Evolutionary conservation across 108 stramenopile species (phyloP).

Genomic region (Fragilaria crotonensis): DNA sequence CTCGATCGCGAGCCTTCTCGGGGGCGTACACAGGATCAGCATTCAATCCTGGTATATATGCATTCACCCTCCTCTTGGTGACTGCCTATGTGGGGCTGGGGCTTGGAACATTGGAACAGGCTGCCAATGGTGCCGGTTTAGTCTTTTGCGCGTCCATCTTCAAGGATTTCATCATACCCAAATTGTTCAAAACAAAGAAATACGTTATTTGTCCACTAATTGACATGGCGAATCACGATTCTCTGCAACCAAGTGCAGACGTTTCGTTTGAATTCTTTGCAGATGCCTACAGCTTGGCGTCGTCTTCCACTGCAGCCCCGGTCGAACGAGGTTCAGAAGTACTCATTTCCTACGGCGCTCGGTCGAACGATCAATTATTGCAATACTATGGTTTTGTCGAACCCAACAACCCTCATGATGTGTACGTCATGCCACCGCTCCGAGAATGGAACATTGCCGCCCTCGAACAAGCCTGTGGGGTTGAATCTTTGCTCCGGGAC

Average conservation of each 20-base stretch:
- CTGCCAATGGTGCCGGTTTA: slow-evolving; percentile 82
- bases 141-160: slow-evolving; percentile 69
- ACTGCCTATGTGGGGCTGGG: slow-evolving; percentile 59
- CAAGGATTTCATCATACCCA: slow-evolving; percentile 79
- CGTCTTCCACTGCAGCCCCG: slow-evolving; percentile 11
- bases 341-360: slow-evolving; percentile 77
- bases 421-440: slow-evolving; percentile 84
- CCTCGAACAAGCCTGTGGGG: slow-evolving; percentile 62
- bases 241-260: slow-evolving; percentile 43
- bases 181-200: slow-evolving; percentile 56
- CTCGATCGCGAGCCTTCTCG: slow-evolving; percentile 79
- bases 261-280: slow-evolving; percentile 85
- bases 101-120: slow-evolving; percentile 74
- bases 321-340: slow-evolving; percentile 37
- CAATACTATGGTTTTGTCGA: slow-evolving; percentile 95
- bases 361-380: slow-evolving; percentile 86
- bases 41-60: slow-evolving; percentile 74
- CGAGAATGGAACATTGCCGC: slow-evolving; percentile 76
- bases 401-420: slow-evolving; percentile 74
- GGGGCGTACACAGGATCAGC: slow-evolving; percentile 65
- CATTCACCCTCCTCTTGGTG: slow-evolving; percentile 56
- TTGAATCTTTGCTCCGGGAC: slow-evolving; percentile 50
- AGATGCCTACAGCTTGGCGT: slow-evolving; percentile 72
- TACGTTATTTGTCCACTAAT: slow-evolving; percentile 88
- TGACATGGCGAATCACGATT: slow-evolving; percentile 84